Conservation (phyloP, 306 rosid genomes). For the Fragaria iinumae region DNA sequence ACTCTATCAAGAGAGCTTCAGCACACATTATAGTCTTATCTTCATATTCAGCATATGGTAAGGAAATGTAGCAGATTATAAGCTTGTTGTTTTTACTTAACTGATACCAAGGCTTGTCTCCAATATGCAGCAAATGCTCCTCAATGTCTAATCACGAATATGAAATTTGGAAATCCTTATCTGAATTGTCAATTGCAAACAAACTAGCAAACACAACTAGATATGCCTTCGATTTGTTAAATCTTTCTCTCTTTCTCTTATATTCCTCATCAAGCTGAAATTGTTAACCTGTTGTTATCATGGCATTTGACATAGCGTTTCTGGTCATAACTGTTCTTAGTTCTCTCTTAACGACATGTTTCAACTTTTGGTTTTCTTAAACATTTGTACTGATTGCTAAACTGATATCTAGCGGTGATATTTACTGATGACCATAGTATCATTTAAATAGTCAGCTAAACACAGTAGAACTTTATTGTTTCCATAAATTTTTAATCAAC, state of each 20-base stretch:
- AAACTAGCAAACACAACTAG: neutral
- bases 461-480: neutral
- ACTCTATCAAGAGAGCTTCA: slow-evolving; percentile 75
- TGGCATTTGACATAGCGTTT: neutral
- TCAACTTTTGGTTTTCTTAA: neutral
- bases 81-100: neutral
- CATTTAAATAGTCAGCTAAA: neutral
- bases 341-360: neutral
- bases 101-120: neutral
- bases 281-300: neutral
- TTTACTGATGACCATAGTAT: neutral
- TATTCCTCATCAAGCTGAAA: neutral
- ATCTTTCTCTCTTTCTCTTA: neutral
- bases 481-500: neutral
- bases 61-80: neutral
- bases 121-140: neutral
- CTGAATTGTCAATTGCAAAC: neutral
- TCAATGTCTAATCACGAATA: neutral
- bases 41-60: slow-evolving; percentile 75
- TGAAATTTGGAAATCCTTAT: neutral
- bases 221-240: neutral
- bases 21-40: slow-evolving; percentile 71
- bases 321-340: neutral
- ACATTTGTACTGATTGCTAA: neutral
- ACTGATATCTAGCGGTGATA: neutral